Evolutionary conservation across 2,329 filamentous ascomycete genomes (phyloP), one percentile per base, ranked within the genome.

Genomic region (Paramyrothecium roridum): DNA sequence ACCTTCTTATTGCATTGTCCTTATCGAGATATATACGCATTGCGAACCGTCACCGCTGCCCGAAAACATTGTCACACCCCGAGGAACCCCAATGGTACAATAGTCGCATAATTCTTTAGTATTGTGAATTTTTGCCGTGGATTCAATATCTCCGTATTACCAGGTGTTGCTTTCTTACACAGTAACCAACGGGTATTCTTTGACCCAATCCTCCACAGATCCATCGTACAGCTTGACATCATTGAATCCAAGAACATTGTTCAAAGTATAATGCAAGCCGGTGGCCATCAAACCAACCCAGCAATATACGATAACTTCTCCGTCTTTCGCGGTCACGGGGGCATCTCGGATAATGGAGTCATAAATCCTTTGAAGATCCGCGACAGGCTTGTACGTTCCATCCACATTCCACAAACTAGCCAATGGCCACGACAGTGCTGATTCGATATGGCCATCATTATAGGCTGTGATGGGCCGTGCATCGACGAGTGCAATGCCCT

Each of bases 361-460:
- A 50, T 33, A 50, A n/a, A 34, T 10, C 19, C 10, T 26, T 26
- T 33, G 16, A 7, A 50, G 48, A 4, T 33, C 48, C 30, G 6
- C 11, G 19, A 26, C 48, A 13, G 48, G 48, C 30, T 26, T 33
- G 17, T 8, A 50, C 17, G 26, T 50, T 8, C 22, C 48, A 34
- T 50, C 26, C 3, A 6, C 21, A 12, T 50, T 26, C 48, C 20
- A 26, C 13, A 50, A 8, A 34, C 19, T 33, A 17, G 12, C 26
- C 48, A 50, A 7, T 8, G 48, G 48, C 8, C 30, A 13, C 7
- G 48, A 50, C 16, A 50, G 4, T 12, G 48, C 48, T 50, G 48
- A 50, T n/a, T 50, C 48, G n/a, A 50, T 50, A n/a, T 50, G 48
- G n/a, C 48, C 48, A 20, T 50, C 26, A 12, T 21, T 34, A 26